A percentile compares a stretch with the other conserved stretches of the same genome.
These are phyloP conservation scores for Trichothecium sympodiale DNA, from an alignment of 2,329 filamentous ascomycete species.

Conservation along the genomic window DNA sequence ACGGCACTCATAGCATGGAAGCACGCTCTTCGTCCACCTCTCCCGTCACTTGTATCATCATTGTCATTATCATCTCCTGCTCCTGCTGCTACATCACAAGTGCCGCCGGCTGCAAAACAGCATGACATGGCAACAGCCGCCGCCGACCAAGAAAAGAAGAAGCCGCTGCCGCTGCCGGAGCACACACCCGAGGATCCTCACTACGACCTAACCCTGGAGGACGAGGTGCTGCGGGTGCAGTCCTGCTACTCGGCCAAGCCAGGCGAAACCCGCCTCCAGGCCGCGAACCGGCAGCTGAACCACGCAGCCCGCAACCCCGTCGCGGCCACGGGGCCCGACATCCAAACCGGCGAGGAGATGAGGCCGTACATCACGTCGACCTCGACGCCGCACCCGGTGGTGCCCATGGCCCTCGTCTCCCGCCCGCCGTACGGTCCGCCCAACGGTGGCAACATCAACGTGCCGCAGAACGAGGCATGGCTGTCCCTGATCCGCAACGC, in stretches of 20 bases:
- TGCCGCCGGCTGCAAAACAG: background rate
- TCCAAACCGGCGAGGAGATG: constrained; percentile 42
- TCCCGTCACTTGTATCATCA: too few species aligned
- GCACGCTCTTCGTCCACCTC: constrained; percentile 30
- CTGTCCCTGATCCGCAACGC: constrained; percentile 59
- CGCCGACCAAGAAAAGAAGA: background rate
- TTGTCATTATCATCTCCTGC: too few species aligned
- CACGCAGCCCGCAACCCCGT: constrained; percentile 42
- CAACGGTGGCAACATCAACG: constrained; percentile 47
- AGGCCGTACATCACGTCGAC: constrained; percentile 46
- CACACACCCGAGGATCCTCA: constrained; percentile 49
- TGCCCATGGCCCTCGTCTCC: constrained; percentile 64
- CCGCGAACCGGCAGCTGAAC: constrained; percentile 56
- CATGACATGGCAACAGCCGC: background rate
- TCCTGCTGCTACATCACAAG: background rate
- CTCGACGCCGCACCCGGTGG: constrained; percentile 31
- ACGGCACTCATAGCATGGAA: constrained; percentile 64
- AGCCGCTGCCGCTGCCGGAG: background rate
- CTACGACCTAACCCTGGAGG: constrained; percentile 50
- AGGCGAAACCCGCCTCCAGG: constrained; percentile 42
- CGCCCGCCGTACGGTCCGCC: constrained; percentile 55
- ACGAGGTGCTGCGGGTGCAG: constrained; percentile 53
- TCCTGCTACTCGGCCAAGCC: constrained; percentile 36
- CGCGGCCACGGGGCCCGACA: constrained; percentile 41
- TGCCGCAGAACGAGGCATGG: constrained; percentile 69